These are phyloP conservation scores for Mycothermus thermophilus DNA, from an alignment of 495 filamentous ascomycete genomes.

Conservation along the genomic window DNA sequence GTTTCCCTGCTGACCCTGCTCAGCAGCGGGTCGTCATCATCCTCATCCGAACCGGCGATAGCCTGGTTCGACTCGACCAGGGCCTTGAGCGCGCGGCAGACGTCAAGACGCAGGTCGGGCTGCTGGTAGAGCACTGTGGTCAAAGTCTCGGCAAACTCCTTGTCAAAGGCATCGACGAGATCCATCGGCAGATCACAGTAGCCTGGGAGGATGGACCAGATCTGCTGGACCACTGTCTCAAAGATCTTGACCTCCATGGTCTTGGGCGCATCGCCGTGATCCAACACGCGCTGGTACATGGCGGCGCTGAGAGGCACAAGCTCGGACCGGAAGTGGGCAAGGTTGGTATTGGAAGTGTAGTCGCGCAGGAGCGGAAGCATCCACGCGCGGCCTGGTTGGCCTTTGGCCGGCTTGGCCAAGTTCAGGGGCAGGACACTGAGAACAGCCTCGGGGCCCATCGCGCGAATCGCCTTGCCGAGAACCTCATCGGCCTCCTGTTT, in stretches of 20 bases:
- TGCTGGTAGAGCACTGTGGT: constrained; percentile 89
- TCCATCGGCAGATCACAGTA: constrained; percentile 89
- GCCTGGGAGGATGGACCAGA: constrained; percentile 87
- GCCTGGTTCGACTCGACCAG: constrained; percentile 84
- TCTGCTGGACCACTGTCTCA: constrained; percentile 88
- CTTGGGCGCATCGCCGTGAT: constrained; percentile 65
- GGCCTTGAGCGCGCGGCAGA: constrained; percentile 73
- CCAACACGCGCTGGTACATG: constrained; percentile 78
- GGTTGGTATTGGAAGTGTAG: constrained; percentile 67
- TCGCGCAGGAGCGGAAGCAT: constrained; percentile 81
- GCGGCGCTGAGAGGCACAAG: constrained; percentile 78
- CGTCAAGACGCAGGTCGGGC: constrained; percentile 66
- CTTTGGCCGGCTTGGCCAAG: constrained; percentile 56
- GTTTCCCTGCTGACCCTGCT: constrained; percentile 57
- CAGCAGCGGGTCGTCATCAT: constrained; percentile 55
- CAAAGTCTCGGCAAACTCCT: constrained; percentile 78
- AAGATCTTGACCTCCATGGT: constrained; percentile 93
- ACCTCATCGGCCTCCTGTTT: constrained; percentile 92
- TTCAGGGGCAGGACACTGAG: constrained; percentile 74
- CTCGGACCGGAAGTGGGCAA: constrained; percentile 71
- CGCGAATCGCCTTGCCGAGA: constrained; percentile 67
- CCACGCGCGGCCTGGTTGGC: constrained; percentile 81
- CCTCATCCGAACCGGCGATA: constrained; percentile 44
- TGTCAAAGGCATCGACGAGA: constrained; percentile 62
- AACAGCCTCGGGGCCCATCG: constrained; percentile 76